A percentile compares a stretch with the other conserved stretches of the same genome.
phyloP scores from a whole-genome alignment of 2,329 filamentous ascomycete genomes.

The Alternaria gaisen region DNA sequence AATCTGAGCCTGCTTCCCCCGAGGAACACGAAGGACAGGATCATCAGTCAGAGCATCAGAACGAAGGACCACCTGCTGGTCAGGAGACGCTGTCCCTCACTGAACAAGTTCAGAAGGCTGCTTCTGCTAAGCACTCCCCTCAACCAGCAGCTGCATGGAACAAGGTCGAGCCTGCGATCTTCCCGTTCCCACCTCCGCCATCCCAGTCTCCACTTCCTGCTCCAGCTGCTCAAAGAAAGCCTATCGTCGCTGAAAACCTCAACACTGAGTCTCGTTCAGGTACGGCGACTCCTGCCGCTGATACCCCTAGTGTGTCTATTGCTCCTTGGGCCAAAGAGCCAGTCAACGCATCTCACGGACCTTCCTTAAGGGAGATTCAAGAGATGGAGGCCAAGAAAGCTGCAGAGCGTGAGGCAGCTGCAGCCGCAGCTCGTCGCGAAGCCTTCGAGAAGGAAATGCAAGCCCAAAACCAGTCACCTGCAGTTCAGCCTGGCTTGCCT shows the following conservation, averaged over 20 bases:
- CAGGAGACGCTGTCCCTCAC: conserved; percentile 74
- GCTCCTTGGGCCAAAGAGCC: conserved; percentile 95
- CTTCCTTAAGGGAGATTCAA: conserved; percentile 95
- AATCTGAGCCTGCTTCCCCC: conserved; percentile 28
- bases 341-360: conserved; percentile 76
- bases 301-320: conserved; percentile 74
- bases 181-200: conserved; percentile 77
- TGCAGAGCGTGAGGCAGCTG: conserved; percentile 84
- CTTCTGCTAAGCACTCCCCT: conserved; percentile 66
- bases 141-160: conserved; percentile 65
- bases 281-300: conserved; percentile 76
- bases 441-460: conserved; percentile 81
- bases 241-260: conserved; percentile 81
- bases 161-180: conserved; percentile 75
- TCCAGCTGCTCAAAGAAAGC: conserved; percentile 85
- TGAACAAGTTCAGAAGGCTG: conserved; percentile 83
- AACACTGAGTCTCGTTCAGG: conserved; percentile 73
- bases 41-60: conserved; percentile 21
- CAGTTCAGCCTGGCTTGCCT: conserved; percentile 80
- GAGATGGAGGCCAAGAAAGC: conserved; percentile 93
- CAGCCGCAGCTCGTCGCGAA: conserved; percentile 78
- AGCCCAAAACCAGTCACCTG: conserved; percentile 65
- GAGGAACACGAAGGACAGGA: conserved; percentile 30
- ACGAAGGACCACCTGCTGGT: conserved; percentile 29
- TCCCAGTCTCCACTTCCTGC: conserved; percentile 85